Evolutionary conservation across 306 rosid genomes (phyloP).

Genomic region (Astragalus membranaceus): DNA sequence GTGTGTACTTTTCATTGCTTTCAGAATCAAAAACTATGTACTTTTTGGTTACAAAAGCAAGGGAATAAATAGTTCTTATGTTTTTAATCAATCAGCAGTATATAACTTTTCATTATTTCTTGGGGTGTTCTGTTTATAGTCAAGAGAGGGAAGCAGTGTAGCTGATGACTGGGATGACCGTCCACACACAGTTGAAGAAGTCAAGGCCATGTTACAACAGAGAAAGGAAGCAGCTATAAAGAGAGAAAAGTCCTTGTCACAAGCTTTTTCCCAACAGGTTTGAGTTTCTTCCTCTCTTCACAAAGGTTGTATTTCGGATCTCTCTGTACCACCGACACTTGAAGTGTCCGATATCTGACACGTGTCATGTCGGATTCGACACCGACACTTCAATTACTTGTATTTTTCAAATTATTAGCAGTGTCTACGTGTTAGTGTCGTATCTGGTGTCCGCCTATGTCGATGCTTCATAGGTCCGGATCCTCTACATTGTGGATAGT

Average conservation of each 20-base stretch:
- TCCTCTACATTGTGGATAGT: no score
- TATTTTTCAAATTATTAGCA: no score
- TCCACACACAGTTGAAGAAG: conserved; percentile 83
- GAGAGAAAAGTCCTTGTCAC: conserved; percentile 69
- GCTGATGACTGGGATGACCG: conserved; percentile 93
- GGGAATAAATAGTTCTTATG: neutral
- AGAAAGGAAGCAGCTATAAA: conserved; percentile 75
- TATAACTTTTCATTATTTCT: neutral
- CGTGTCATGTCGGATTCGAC: no score
- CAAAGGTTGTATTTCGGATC: no score
- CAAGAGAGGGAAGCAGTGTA: conserved; percentile 81
- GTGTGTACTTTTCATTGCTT: conserved; percentile 4
- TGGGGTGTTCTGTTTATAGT: conserved; percentile 15
- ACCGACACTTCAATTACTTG: no score
- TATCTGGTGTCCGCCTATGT: no score
- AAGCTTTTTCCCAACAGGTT: conserved; percentile 89
- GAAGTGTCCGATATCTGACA: no score
- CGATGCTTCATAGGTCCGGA: no score
- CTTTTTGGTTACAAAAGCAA: conserved; percentile 21
- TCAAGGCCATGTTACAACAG: conserved; percentile 85
- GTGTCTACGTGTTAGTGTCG: no score
- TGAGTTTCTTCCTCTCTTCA: neutral
- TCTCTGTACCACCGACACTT: no score
- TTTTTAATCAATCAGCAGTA: conserved; percentile 17
- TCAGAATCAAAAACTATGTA: neutral